Percentiles rank a stretch among this genome's conserved stretches.
Conservation (phyloP, 192 early-diverging fungal species). For the Coemansia brasiliensis region DNA sequence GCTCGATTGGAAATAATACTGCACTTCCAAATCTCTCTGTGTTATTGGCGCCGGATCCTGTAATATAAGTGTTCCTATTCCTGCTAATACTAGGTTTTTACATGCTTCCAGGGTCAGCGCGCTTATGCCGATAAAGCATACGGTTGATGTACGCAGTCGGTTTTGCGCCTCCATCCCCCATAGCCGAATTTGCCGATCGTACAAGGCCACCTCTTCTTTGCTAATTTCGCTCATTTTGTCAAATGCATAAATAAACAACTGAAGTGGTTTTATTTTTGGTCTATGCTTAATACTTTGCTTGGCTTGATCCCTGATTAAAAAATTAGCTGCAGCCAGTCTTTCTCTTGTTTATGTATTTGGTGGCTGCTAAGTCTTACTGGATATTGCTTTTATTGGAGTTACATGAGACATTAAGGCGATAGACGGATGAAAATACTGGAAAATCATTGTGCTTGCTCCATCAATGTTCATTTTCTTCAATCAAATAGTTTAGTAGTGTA, state of each 20-base stretch:
- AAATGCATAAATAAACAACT: not conserved
- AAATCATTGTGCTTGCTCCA: no score
- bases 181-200: constrained; percentile 95
- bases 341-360: no score
- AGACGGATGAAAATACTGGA: no score
- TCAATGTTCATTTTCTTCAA: no score
- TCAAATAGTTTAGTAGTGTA: no score
- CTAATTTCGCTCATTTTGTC: constrained; percentile 25
- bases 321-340: no score
- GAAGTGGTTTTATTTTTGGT: no score
- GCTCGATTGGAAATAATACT: constrained; percentile 20
- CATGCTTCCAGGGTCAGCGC: constrained; percentile 80
- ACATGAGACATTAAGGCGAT: no score
- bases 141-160: constrained; percentile 75
- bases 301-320: no score
- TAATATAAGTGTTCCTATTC: constrained; percentile 75
- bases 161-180: constrained; percentile 95
- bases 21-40: constrained; percentile 37
- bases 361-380: no score
- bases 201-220: constrained; percentile 87
- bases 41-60: constrained; percentile 63
- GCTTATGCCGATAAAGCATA: constrained; percentile 72
- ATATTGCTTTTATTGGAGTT: no score
- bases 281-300: no score
- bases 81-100: constrained; percentile 93